Evolutionary conservation across 257 asterid species (phyloP).

Genomic region (Solanum appendiculatum): DNA sequence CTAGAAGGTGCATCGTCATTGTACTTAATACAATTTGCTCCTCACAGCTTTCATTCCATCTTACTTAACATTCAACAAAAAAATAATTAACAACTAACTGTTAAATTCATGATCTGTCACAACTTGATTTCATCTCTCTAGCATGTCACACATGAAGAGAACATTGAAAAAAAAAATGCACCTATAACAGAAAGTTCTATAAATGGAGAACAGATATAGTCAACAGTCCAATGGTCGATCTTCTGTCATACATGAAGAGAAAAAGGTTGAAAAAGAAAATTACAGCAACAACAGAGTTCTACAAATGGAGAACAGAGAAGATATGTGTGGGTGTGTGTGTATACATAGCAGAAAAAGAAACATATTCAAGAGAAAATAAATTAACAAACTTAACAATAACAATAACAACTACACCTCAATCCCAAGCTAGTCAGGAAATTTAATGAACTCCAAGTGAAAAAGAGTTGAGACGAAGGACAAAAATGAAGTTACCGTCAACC

Average conservation of each 20-base stretch:
- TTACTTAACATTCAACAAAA: background rate
- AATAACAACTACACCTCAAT: background rate
- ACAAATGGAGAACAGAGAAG: background rate
- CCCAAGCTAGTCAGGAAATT: background rate
- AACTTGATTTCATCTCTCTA: background rate
- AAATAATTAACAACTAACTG: background rate
- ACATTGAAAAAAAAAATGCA: background rate
- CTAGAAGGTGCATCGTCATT: background rate
- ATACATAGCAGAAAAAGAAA: background rate
- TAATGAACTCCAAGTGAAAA: background rate
- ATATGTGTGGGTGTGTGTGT: background rate
- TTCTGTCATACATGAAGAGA: background rate
- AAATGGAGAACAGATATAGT: background rate
- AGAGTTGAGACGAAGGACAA: background rate
- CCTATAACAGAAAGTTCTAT: background rate
- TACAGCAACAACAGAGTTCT: background rate
- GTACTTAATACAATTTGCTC: background rate
- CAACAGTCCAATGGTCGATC: background rate
- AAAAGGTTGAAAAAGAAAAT: background rate
- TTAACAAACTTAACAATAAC: background rate
- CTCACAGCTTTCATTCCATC: background rate
- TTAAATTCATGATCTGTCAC: background rate
- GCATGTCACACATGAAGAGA: background rate
- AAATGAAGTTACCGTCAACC: slow-evolving; percentile 28
- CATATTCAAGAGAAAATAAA: background rate